These are phyloP conservation scores for Bipolaris zeicola DNA, from an alignment of 2,329 filamentous ascomycete genomes.

Conservation along the genomic window DNA sequence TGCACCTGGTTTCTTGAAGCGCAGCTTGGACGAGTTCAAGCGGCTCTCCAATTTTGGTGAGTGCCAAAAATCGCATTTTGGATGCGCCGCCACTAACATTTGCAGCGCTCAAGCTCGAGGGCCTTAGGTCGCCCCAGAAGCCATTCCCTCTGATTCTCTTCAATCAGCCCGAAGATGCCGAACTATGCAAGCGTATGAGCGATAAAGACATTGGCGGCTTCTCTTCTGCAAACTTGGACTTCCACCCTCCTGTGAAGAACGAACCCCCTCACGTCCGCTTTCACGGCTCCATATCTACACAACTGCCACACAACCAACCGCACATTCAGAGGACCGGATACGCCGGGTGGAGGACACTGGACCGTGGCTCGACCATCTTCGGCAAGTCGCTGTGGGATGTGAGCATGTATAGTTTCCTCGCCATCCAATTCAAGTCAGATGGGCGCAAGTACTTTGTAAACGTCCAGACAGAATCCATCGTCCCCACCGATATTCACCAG, in stretches of 20 bases:
- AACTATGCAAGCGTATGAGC: constrained; percentile 74
- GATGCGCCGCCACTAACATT: constrained; percentile 37
- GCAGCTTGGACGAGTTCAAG: constrained; percentile 64
- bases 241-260: constrained; percentile 54
- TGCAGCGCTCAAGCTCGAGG: constrained; percentile 71
- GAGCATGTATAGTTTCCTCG: constrained; percentile 85
- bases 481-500: constrained; percentile 94
- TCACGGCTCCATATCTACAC: constrained; percentile 84
- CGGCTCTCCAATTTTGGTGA: constrained; percentile 61
- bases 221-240: constrained; percentile 75
- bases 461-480: constrained; percentile 90
- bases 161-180: constrained; percentile 52
- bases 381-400: constrained; percentile 87
- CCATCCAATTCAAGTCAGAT: constrained; percentile 86
- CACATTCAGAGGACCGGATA: constrained; percentile 81
- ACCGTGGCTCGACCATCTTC: constrained; percentile 79
- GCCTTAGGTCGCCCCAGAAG: constrained; percentile 66
- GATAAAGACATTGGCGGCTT: constrained; percentile 87
- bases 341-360: constrained; percentile 85
- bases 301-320: constrained; percentile 76
- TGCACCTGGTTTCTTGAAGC: constrained; percentile 60
- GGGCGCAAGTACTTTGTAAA: constrained; percentile 94
- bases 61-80: constrained; percentile 28
- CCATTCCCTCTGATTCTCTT: constrained; percentile 71
- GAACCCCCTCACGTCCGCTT: constrained; percentile 76